phyloP scores from a whole-genome alignment of 164 flowering plant species.

The Aristolochia contorta region DNA sequence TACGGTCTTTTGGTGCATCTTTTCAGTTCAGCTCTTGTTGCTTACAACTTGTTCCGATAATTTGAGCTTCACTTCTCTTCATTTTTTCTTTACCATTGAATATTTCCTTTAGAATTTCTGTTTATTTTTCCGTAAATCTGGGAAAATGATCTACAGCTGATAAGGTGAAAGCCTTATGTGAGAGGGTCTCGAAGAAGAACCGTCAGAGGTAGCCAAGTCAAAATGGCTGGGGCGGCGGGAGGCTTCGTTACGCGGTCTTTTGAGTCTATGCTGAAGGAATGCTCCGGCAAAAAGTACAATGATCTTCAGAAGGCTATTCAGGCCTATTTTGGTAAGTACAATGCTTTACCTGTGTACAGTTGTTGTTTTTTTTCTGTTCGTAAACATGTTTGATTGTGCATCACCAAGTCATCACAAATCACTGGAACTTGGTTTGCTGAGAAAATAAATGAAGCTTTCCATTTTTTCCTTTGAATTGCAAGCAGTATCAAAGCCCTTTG shows the following conservation, averaged over 20 bases:
- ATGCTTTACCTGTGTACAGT: background rate
- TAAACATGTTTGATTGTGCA: background rate
- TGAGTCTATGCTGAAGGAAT: slow-evolving; percentile 87
- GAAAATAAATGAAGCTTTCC: background rate
- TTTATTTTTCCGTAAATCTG: too few relatives aligned
- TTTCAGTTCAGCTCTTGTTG: too few relatives aligned
- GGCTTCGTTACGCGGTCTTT: slow-evolving; percentile 78
- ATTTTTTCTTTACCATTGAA: background rate
- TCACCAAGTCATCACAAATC: background rate
- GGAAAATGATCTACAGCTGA: too few relatives aligned
- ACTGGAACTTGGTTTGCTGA: background rate
- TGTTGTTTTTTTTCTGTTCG: too few relatives aligned
- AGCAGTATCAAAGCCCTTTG: too few relatives aligned
- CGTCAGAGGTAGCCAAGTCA: too few relatives aligned
- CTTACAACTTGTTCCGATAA: too few relatives aligned
- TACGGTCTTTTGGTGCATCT: background rate
- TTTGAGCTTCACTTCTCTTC: background rate
- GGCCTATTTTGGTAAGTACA: slow-evolving; percentile 49
- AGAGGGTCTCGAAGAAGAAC: too few relatives aligned
- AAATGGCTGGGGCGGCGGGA: slow-evolving; percentile 87
- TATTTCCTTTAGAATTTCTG: background rate
- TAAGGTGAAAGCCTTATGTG: too few relatives aligned
- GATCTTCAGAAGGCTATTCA: slow-evolving; percentile 68
- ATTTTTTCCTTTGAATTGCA: too few relatives aligned
- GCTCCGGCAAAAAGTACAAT: slow-evolving; percentile 58